Evolutionary conservation across 805 yeast species (phyloP).

Genomic region (Ogataea minuta): DNA sequence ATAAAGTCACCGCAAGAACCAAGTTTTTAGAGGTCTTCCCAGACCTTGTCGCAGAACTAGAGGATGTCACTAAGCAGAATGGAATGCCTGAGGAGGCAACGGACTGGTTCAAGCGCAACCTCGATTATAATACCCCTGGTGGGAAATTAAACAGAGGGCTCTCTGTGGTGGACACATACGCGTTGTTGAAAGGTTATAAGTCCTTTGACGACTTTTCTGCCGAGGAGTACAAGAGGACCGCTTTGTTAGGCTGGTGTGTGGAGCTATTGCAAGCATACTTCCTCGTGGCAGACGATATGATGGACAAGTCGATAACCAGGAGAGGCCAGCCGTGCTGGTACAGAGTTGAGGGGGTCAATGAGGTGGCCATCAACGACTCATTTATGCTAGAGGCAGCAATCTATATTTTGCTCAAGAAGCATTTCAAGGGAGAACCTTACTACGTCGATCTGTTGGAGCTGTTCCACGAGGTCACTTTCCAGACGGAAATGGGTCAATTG

Average conservation of each 20-base stretch:
- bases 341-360: constrained; percentile 71
- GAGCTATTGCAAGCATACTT: constrained; percentile 95
- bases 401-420: constrained; percentile 81
- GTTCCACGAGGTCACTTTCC: constrained; percentile 96
- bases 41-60: constrained; percentile 71
- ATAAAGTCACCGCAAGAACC: constrained; percentile 43
- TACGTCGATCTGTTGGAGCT: constrained; percentile 89
- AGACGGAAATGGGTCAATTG: constrained; percentile 96
- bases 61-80: constrained; percentile 56
- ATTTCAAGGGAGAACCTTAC: constrained; percentile 78
- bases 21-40: constrained; percentile 72
- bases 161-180: constrained; percentile 91
- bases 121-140: constrained; percentile 89
- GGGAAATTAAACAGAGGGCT: constrained; percentile 96
- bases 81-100: constrained; percentile 86
- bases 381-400: constrained; percentile 96
- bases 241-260: constrained; percentile 91
- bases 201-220: constrained; percentile 55
- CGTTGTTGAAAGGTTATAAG: constrained; percentile 64
- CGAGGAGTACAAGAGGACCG: constrained; percentile 78
- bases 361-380: constrained; percentile 95
- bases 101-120: constrained; percentile 72
- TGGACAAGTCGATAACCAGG: constrained; percentile 95
- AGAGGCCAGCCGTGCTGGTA: constrained; percentile 99
- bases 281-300: constrained; percentile 97